phyloP scores from a whole-genome alignment of 2,329 filamentous ascomycete genomes.

The Colletotrichum sp. region DNA sequence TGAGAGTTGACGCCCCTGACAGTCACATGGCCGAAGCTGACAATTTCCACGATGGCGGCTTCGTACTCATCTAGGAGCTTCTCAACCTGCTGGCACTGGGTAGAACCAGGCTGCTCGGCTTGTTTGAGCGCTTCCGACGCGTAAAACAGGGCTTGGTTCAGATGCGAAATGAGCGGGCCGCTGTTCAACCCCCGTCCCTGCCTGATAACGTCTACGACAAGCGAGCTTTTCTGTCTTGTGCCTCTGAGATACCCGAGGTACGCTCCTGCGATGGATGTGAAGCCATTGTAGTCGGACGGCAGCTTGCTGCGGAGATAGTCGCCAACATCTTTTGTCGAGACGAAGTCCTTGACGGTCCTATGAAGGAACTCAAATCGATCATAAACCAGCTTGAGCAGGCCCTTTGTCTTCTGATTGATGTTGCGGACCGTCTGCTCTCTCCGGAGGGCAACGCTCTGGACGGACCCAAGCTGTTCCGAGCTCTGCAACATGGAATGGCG shows the following conservation, averaged over 20 bases:
- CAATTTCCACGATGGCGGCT: not conserved
- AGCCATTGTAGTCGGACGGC: not conserved
- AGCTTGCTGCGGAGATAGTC: not conserved
- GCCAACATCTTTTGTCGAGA: not conserved
- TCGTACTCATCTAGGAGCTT: not conserved
- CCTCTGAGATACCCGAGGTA: not conserved
- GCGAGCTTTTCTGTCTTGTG: not conserved
- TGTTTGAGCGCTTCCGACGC: not conserved
- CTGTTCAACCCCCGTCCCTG: not conserved
- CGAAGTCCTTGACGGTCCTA: not conserved
- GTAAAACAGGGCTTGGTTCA: not conserved
- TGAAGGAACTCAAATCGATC: not conserved
- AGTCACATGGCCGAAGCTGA: not conserved
- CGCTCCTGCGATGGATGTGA: not conserved
- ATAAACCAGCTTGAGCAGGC: not conserved
- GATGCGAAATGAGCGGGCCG: not conserved
- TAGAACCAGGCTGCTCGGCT: not conserved
- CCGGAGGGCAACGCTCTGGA: not conserved
- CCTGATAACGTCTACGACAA: not conserved
- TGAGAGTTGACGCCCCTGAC: not conserved
- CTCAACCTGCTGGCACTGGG: not conserved
- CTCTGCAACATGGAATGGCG: not conserved
- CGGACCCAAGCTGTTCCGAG: not conserved
- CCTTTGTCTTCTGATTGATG: not conserved
- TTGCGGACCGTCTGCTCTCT: not conserved